Evolutionary conservation across 768 basidiomycete genomes (phyloP), one percentile per base, ranked within the genome.

Genomic region (Kwoniella dejecticola): DNA sequence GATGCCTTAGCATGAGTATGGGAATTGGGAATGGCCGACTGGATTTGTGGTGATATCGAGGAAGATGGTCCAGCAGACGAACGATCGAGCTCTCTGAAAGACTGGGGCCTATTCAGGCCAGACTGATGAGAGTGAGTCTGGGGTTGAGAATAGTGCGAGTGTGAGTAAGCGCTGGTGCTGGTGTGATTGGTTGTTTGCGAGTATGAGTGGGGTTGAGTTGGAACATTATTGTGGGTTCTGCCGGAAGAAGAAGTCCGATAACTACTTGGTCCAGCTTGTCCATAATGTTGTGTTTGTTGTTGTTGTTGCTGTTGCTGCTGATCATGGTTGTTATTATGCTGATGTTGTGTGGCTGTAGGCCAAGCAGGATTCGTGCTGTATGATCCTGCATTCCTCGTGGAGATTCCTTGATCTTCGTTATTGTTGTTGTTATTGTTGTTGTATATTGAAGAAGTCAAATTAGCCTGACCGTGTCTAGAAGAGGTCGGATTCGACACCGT

Each of bases 11-110:
- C n/a, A n/a, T n/a, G n/a, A n/a, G n/a, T n/a, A n/a, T n/a, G 47
- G 4, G 45, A 36, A 12, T 45, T 56, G 21, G 50, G 61, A 29
- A 57, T 24, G 2, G 41, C 45, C 10, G 52, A 46, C 5, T 50
- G 42, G 4, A 45, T 19, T 31, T 53, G 59, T 3, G 59, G 59
- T 4, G 59, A 60, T 12, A 53, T 52, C 17, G 59, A 60, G 12
- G 59, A 30, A 5, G 59, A 60, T 26, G 59, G 29, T 12, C 19
- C 42, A 5, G 54, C 19, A 4, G 54, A 50, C 7, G 48, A 50
- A n/a, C 48, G 12, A 50, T 50, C 48, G 11, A 60, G 54, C 19
- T 40, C 60, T 29, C 50, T 42, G 23, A 42, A 42, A 19, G 53
- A 44, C 17, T 44, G 53, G 29, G 33, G 53, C 24, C 36, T 42